phyloP scores from a whole-genome alignment of 2,329 filamentous ascomycete genomes.

The Aciculosporium take region DNA sequence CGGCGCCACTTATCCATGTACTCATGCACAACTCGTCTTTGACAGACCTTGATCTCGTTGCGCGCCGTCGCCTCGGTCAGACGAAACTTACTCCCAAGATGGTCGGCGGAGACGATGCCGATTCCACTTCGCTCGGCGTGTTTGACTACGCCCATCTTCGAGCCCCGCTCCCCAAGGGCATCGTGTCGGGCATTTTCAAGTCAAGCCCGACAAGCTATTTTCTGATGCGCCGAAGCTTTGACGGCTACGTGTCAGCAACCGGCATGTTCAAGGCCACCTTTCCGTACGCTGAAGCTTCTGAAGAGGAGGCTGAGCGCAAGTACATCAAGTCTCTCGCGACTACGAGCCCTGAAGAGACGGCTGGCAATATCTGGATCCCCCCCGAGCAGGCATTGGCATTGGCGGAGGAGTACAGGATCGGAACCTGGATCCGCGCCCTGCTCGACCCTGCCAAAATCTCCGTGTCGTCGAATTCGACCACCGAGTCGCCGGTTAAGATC shows the following conservation, averaged over 20 bases:
- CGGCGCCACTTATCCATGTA: not conserved
- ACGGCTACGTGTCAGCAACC: conserved; percentile 73
- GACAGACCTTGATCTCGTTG: conserved; percentile 58
- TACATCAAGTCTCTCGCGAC: conserved; percentile 73
- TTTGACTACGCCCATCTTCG: conserved; percentile 96
- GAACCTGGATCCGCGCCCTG: conserved; percentile 80
- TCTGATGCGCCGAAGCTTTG: conserved; percentile 79
- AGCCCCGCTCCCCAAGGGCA: conserved; percentile 80
- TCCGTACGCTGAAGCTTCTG: conserved; percentile 56
- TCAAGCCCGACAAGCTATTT: conserved; percentile 87
- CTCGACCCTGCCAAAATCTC: conserved; percentile 74
- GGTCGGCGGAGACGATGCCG: conserved; percentile 58
- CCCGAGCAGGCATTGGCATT: conserved; percentile 68
- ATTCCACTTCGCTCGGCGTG: conserved; percentile 58
- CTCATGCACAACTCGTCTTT: not conserved
- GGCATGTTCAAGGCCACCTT: conserved; percentile 91
- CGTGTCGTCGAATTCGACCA: conserved; percentile 39
- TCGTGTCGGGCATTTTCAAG: conserved; percentile 86
- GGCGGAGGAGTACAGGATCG: conserved; percentile 75
- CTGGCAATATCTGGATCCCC: conserved; percentile 92
- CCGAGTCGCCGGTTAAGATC: conserved; percentile 55
- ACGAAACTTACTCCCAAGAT: conserved; percentile 80
- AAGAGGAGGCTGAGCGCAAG: conserved; percentile 63
- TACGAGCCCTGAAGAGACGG: conserved; percentile 82
- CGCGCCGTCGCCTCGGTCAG: conserved; percentile 78